phyloP scores from a whole-genome alignment of 768 basidiomycete genomes.

The Butyriboletus loyo region DNA sequence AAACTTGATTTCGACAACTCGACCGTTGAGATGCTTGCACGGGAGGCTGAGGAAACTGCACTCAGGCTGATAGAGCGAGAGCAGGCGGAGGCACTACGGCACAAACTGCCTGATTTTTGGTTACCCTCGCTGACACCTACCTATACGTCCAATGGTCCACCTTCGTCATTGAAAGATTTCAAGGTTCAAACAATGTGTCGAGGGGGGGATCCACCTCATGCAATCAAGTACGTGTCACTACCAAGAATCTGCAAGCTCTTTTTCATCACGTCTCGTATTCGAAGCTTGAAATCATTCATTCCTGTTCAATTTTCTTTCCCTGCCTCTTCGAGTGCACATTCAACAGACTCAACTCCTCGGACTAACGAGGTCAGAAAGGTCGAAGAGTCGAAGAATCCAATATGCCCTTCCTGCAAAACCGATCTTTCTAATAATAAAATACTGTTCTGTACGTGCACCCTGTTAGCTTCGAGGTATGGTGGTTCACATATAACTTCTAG shows the following conservation, averaged over 20 bases:
- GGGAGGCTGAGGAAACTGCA: constrained; percentile 87
- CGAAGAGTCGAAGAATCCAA: constrained; percentile 58
- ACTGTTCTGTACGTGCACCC: constrained; percentile 55
- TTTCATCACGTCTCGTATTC: constrained; percentile 4
- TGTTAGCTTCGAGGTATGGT: not conserved
- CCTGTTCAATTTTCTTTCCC: constrained; percentile 75
- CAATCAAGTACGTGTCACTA: constrained; percentile 57
- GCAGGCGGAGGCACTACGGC: constrained; percentile 78
- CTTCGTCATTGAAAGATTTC: constrained; percentile 69
- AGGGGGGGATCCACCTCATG: constrained; percentile 75
- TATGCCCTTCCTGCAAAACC: constrained; percentile 89
- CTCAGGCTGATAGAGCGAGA: constrained; percentile 79
- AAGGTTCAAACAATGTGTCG: constrained; percentile 89
- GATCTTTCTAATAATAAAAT: constrained; percentile 73
- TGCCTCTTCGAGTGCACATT: constrained; percentile 36
- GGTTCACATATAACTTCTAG: constrained; percentile 34
- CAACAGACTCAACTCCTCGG: constrained; percentile 38
- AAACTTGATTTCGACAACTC: constrained; percentile 82
- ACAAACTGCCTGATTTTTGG: constrained; percentile 97
- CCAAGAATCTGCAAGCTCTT: not conserved
- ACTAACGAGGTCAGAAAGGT: constrained; percentile 36
- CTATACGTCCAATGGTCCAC: constrained; percentile 58
- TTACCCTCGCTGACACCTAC: constrained; percentile 89
- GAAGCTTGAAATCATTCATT: constrained; percentile 77
- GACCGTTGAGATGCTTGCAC: constrained; percentile 65